A percentile compares a stretch with the other conserved stretches of the same genome.
Conservation (phyloP, 139 green algal species). For the Closterium sp. region DNA sequence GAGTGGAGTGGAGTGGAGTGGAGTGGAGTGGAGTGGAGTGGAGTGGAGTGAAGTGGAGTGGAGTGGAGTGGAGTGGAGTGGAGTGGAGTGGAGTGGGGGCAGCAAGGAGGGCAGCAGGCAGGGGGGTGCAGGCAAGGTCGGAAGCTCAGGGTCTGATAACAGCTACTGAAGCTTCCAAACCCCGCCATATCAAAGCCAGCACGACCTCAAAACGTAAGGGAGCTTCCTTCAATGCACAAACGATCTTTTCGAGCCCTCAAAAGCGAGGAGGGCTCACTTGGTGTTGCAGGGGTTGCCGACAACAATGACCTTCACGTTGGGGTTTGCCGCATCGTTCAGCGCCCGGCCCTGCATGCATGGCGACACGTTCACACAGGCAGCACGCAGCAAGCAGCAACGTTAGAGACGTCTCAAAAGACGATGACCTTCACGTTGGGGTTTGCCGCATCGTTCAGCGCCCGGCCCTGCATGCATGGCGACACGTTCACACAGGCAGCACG, state of each 20-base stretch:
- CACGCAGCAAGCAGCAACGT: too few relatives aligned
- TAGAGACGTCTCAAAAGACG: too few relatives aligned
- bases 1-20: not conserved
- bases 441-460: constrained; percentile 78
- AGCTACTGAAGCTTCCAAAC: too few relatives aligned
- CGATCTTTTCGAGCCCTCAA: not conserved
- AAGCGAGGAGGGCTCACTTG: constrained; percentile 59
- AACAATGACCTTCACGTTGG: constrained; percentile 80
- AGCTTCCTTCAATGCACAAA: too few relatives aligned
- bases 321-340: constrained; percentile 74
- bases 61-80: not conserved
- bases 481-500: not conserved
- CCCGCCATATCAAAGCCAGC: too few relatives aligned
- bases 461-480: constrained; percentile 65
- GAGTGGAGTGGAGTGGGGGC: not conserved
- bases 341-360: constrained; percentile 71
- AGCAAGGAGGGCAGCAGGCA: too few relatives aligned
- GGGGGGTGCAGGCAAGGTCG: too few relatives aligned
- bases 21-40: not conserved
- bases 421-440: constrained; percentile 76
- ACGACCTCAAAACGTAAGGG: too few relatives aligned
- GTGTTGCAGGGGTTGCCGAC: constrained; percentile 94
- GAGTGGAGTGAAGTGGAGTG: not conserved
- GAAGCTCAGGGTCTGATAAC: too few relatives aligned
- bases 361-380: not conserved